Evolutionary conservation across 78 protist genomes (phyloP).

Genomic region (Dictyostelium brefeldianum): DNA sequence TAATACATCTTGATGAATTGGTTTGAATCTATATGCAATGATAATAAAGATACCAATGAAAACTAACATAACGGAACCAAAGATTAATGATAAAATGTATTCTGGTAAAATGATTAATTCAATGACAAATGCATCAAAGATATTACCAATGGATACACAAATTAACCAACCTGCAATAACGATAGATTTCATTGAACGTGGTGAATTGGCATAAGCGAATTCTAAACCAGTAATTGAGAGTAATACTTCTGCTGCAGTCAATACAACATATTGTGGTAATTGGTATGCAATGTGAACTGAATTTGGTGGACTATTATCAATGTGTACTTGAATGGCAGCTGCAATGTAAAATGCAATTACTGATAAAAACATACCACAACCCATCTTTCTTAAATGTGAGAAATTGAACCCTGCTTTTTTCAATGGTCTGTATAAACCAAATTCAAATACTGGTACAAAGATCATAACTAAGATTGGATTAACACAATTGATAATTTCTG

Average conservation of each 20-base stretch:
- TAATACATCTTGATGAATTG: background rate
- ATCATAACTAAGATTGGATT: constrained; percentile 86
- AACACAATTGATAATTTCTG: constrained; percentile 83
- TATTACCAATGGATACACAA: constrained; percentile 82
- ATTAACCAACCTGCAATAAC: constrained; percentile 78
- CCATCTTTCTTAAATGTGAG: constrained; percentile 81
- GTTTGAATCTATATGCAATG: constrained; percentile 43
- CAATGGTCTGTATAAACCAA: constrained; percentile 73
- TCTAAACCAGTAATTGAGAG: constrained; percentile 89
- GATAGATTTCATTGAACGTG: constrained; percentile 86
- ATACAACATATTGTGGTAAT: constrained; percentile 76
- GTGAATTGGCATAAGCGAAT: constrained; percentile 90
- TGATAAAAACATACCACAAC: constrained; percentile 83
- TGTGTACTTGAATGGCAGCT: constrained; percentile 61
- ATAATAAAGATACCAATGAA: constrained; percentile 59
- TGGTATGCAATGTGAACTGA: constrained; percentile 16
- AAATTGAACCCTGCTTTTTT: constrained; percentile 21
- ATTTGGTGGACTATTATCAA: constrained; percentile 34
- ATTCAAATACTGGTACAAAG: constrained; percentile 86
- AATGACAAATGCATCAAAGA: constrained; percentile 81
- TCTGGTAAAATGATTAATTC: constrained; percentile 17
- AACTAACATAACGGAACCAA: constrained; percentile 65
- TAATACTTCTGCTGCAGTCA: constrained; percentile 84
- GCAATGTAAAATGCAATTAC: constrained; percentile 84
- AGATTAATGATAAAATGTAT: constrained; percentile 72